phyloP scores from a whole-genome alignment of 495 filamentous ascomycete genomes.

The Terfezia claveryi region DNA sequence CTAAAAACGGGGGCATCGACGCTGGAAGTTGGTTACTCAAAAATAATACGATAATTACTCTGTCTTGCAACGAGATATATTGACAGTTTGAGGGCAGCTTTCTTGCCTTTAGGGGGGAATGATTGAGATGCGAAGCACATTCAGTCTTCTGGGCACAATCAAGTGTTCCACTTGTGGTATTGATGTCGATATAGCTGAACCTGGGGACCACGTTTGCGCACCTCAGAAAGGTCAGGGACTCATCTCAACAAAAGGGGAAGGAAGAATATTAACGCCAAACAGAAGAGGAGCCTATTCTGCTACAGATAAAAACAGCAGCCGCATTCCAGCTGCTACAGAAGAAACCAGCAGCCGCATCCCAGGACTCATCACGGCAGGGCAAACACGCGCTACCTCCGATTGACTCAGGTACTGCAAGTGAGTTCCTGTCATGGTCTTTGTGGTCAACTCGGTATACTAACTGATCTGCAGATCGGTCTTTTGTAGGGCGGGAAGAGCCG shows the following conservation, averaged over 20 bases:
- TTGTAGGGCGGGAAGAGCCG: constrained; percentile 32
- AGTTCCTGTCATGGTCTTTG: constrained; percentile 6
- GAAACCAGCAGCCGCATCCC: too few relatives aligned
- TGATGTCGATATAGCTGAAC: constrained; percentile 68
- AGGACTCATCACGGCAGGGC: background rate
- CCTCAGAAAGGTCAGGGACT: constrained; percentile 7
- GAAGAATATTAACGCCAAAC: too few relatives aligned
- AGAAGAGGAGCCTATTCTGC: too few relatives aligned
- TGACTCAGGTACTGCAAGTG: constrained; percentile 37
- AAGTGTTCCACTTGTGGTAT: constrained; percentile 82
- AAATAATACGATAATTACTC: too few relatives aligned
- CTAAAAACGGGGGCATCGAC: too few relatives aligned
- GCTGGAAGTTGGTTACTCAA: too few relatives aligned
- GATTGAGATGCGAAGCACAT: background rate
- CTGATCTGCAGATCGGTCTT: constrained; percentile 34
- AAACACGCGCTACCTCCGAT: constrained; percentile 24
- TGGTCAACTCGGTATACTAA: too few relatives aligned
- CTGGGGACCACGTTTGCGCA: constrained; percentile 76
- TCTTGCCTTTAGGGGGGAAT: too few relatives aligned
- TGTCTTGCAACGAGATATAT: too few relatives aligned
- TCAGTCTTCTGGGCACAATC: constrained; percentile 63
- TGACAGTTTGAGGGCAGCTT: too few relatives aligned
- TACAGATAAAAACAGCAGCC: too few relatives aligned
- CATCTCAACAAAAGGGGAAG: background rate
- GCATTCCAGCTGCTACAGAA: too few relatives aligned